phyloP scores from a whole-genome alignment of 2,329 filamentous ascomycete genomes.

The Phoma herbarum region DNA sequence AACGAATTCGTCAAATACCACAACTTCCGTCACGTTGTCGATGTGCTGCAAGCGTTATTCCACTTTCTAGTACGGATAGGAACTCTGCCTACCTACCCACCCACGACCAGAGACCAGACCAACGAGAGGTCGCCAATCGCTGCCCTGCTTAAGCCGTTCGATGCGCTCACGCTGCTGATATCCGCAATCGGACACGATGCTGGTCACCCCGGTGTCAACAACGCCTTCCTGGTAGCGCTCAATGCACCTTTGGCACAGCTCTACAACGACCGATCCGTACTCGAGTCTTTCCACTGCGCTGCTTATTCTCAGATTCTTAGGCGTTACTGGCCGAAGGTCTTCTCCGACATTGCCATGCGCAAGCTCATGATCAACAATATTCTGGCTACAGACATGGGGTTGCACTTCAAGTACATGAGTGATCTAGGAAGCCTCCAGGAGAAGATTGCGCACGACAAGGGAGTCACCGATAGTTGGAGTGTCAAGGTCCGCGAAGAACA shows the following conservation, averaged over 20 bases:
- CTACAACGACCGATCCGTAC: constrained; percentile 95
- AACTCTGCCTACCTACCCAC: constrained; percentile 73
- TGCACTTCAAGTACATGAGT: constrained; percentile 97
- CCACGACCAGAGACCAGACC: constrained; percentile 41
- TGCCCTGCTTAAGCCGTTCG: constrained; percentile 80
- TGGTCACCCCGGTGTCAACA: constrained; percentile 97
- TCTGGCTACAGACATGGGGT: constrained; percentile 93
- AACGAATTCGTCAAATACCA: constrained; percentile 97
- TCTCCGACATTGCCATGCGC: constrained; percentile 80
- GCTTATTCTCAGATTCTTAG: constrained; percentile 96
- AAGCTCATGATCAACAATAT: constrained; percentile 98
- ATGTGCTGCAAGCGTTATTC: constrained; percentile 93
- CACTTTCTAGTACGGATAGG: constrained; percentile 86
- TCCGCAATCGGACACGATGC: constrained; percentile 99
- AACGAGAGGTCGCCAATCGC: constrained; percentile 70
- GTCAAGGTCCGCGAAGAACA: constrained; percentile 78
- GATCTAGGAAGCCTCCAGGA: constrained; percentile 82
- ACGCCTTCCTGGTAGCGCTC: constrained; percentile 90
- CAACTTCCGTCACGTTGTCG: constrained; percentile 97
- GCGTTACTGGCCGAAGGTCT: constrained; percentile 86
- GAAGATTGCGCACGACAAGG: constrained; percentile 73
- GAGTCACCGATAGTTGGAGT: constrained; percentile 75
- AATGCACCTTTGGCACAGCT: constrained; percentile 93
- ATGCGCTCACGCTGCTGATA: constrained; percentile 87
- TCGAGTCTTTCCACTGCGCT: constrained; percentile 97